Evolutionary conservation across 2,329 filamentous ascomycete species (phyloP), one percentile per base, ranked within the genome.

Genomic region (Xylariaceae sp.): DNA sequence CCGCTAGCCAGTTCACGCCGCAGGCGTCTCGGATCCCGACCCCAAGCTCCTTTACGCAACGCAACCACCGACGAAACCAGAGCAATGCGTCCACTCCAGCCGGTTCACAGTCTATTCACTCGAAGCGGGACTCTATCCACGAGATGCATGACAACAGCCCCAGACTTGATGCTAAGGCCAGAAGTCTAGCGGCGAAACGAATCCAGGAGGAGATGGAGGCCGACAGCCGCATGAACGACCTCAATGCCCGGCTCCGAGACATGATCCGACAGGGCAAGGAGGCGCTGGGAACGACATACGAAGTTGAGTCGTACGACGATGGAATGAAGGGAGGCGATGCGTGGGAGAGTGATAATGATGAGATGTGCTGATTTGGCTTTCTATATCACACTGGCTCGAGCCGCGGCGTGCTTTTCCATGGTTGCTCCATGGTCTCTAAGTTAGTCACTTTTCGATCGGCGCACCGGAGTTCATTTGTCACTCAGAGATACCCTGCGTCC

Each of bases 231-330:
- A 88, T 97, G 66, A 86, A 85, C 53, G 84, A 88, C 30, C 86
- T 97, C 74, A 95, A 94, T 71, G 81, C 84, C 52, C 85, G 89
- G 67, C 77, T 97, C 52, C 84, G 89, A 69, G 88, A 87, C 39
- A 91, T 99, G 88, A 95, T 99, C 57, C 82, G 87, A 1, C 88
- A 97, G 73, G 94, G 92, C 0, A 88, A 88, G 67, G 88, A 94
- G 73, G 94, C 94, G 1, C 75, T 99, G 15, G 92, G 88, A 1
- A 89, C 88, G 17, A 88, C 78, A 47, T 78, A 90, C 53, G 86
- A 89, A 69, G 80, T 91, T 49, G 81, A 84, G 45, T 75, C 76
- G 30, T 72, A 75, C 44, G 76, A 72, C 1, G 69, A 68, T 3
- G 61, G 35, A 4, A 60, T 53, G 4, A 44, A 55, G 4, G 57